These are phyloP conservation scores for Rusavskia elegans DNA, from an alignment of 495 filamentous ascomycete genomes.

Conservation along the genomic window DNA sequence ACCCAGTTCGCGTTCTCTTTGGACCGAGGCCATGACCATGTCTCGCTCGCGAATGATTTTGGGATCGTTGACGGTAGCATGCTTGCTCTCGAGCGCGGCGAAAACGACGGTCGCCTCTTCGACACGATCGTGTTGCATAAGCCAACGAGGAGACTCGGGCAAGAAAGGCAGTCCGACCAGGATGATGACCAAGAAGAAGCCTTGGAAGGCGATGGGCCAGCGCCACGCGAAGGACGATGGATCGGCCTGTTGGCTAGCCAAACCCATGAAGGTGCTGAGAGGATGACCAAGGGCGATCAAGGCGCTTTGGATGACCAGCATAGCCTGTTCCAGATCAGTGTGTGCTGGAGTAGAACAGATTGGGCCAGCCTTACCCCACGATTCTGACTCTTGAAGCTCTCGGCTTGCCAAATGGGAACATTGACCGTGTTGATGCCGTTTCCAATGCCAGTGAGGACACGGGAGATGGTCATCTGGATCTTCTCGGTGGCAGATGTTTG, in stretches of 20 bases:
- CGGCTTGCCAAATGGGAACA: slow-evolving; percentile 12
- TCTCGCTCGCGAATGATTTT: slow-evolving; percentile 8
- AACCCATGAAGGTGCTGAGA: slow-evolving; percentile 14
- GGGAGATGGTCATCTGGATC: slow-evolving; percentile 25
- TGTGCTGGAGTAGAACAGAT: neutral
- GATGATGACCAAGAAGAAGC: slow-evolving; percentile 17
- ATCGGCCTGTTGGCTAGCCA: slow-evolving; percentile 10
- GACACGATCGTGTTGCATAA: slow-evolving; percentile 25
- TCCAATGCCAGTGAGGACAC: slow-evolving; percentile 23
- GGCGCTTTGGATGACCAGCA: slow-evolving; percentile 11
- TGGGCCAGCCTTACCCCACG: slow-evolving; percentile 7
- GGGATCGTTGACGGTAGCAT: slow-evolving; percentile 38
- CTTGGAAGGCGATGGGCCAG: slow-evolving; percentile 15
- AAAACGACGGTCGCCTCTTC: slow-evolving; percentile 41
- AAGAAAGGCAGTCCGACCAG: slow-evolving; percentile 42
- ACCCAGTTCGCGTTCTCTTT: slow-evolving; percentile 6
- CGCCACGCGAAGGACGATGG: slow-evolving; percentile 13
- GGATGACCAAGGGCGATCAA: slow-evolving; percentile 12
- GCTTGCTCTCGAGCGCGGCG: slow-evolving; percentile 37
- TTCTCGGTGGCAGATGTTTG: slow-evolving; percentile 15
- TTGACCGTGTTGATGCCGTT: slow-evolving; percentile 15
- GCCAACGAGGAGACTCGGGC: slow-evolving; percentile 35
- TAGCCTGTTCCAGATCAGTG: slow-evolving; percentile 2
- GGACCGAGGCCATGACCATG: slow-evolving; percentile 7
- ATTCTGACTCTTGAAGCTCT: slow-evolving; percentile 13